phyloP scores from a whole-genome alignment of 2,329 filamentous ascomycete genomes.

The Bipolaris gigantea region DNA sequence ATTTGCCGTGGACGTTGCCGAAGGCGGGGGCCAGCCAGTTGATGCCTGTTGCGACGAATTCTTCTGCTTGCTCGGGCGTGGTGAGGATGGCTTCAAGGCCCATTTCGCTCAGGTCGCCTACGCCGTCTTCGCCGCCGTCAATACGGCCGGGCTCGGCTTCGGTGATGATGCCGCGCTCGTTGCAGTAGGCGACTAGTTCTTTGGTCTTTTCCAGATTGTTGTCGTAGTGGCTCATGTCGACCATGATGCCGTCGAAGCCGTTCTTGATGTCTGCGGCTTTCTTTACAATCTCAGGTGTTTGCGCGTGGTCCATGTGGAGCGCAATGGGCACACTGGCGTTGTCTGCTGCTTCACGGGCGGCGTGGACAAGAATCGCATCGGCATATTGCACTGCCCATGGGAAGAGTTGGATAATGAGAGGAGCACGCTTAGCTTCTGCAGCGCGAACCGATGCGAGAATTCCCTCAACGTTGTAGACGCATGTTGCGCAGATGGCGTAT shows the following conservation, averaged over 20 bases:
- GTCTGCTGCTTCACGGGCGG: slow-evolving; percentile 49
- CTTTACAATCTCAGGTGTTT: slow-evolving; percentile 64
- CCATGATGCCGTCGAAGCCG: slow-evolving; percentile 46
- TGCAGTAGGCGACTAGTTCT: slow-evolving; percentile 65
- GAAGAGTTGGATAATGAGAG: slow-evolving; percentile 73
- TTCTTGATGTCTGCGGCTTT: slow-evolving; percentile 56
- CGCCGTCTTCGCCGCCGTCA: slow-evolving; percentile 73
- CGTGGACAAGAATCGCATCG: slow-evolving; percentile 51
- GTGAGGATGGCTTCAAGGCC: slow-evolving; percentile 64
- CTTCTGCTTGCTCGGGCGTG: slow-evolving; percentile 67
- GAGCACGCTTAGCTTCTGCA: slow-evolving; percentile 67
- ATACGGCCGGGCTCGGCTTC: slow-evolving; percentile 74
- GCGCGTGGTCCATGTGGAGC: slow-evolving; percentile 68
- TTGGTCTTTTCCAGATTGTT: slow-evolving; percentile 68
- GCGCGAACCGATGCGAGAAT: slow-evolving; percentile 70
- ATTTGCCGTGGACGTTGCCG: slow-evolving; percentile 75
- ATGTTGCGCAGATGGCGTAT: slow-evolving; percentile 64
- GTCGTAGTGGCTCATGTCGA: slow-evolving; percentile 74
- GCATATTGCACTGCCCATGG: slow-evolving; percentile 73
- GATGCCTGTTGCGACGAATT: slow-evolving; percentile 72
- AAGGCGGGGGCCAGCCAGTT: slow-evolving; percentile 75
- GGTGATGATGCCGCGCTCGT: slow-evolving; percentile 66
- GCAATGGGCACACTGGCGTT: slow-evolving; percentile 58
- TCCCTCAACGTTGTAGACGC: slow-evolving; percentile 70
- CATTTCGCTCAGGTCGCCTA: slow-evolving; percentile 64